phyloP scores from a whole-genome alignment of 2,329 filamentous ascomycete genomes.

The Periconia macrospinosa region DNA sequence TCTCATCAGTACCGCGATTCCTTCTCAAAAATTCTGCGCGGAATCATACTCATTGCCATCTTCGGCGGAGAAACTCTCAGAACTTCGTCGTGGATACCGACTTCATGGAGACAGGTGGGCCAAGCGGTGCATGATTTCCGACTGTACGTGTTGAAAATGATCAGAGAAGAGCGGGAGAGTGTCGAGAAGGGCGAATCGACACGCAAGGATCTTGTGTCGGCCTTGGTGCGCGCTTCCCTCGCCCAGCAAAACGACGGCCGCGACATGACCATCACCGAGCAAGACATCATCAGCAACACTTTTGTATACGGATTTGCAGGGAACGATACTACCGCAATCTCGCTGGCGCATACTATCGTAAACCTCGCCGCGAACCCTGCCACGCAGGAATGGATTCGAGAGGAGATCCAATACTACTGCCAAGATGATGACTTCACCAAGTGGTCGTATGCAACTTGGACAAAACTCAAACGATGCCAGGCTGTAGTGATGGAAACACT shows the following conservation, averaged over 20 bases:
- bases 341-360: conserved; percentile 44
- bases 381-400: conserved; percentile 51
- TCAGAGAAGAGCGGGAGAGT: too few relatives aligned
- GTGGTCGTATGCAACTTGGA: conserved; percentile 46
- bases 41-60: too few relatives aligned
- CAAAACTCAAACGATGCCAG: conserved; percentile 45
- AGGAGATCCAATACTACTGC: conserved; percentile 41
- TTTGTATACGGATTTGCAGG: conserved; percentile 55
- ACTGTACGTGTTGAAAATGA: too few relatives aligned
- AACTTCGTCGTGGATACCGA: too few relatives aligned
- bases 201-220: conserved; percentile 4
- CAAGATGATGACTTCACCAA: conserved; percentile 10
- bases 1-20: too few relatives aligned
- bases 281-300: conserved; percentile 44
- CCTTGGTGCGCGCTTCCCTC: not conserved
- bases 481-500: conserved; percentile 8
- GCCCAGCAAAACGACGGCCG: conserved; percentile 3
- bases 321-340: conserved; percentile 54
- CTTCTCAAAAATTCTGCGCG: too few relatives aligned
- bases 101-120: too few relatives aligned
- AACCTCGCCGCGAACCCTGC: conserved; percentile 49
- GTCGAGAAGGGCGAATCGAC: not conserved
- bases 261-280: conserved; percentile 7
- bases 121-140: too few relatives aligned
- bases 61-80: too few relatives aligned